phyloP scores from a whole-genome alignment of 441 rosid genomes.

The Bocquillonia castaneifolia region DNA sequence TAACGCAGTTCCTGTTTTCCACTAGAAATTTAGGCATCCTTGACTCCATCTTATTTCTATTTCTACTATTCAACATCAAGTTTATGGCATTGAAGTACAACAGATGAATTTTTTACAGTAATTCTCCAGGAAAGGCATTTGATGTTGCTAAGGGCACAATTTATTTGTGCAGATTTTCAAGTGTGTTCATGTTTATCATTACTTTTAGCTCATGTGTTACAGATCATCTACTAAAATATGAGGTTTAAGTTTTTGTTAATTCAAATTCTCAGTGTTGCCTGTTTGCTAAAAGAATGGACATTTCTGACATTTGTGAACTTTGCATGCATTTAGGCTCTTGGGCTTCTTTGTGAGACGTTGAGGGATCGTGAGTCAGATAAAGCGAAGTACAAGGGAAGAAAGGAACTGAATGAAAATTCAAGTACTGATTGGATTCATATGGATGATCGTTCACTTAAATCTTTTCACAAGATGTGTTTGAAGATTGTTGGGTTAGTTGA shows the following conservation, averaged over 20 bases:
- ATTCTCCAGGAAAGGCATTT: not conserved
- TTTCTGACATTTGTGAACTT: not conserved
- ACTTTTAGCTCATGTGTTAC: not conserved
- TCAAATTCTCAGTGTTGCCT: not conserved
- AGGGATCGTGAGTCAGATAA: constrained; percentile 48
- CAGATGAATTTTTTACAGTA: not conserved
- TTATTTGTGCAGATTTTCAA: not conserved
- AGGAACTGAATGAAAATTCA: constrained; percentile 30
- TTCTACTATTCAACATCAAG: not conserved
- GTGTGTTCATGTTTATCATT: not conserved
- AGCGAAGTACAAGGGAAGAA: constrained; percentile 43
- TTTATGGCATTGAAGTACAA: not conserved
- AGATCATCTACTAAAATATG: not conserved
- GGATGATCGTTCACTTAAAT: constrained; percentile 50
- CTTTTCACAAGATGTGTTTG: constrained; percentile 58
- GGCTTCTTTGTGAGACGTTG: constrained; percentile 62
- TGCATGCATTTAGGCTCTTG: constrained; percentile 59
- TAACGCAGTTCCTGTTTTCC: not conserved
- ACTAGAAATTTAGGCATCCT: not conserved
- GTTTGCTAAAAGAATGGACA: not conserved
- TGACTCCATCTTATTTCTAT: not conserved
- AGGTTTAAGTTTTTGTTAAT: constrained; percentile 2
- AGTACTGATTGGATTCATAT: constrained; percentile 50
- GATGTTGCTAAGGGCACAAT: not conserved
- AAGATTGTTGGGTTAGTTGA: constrained; percentile 64